phyloP scores from a whole-genome alignment of 2,329 filamentous ascomycete genomes.

The Penicillium crustosum region DNA sequence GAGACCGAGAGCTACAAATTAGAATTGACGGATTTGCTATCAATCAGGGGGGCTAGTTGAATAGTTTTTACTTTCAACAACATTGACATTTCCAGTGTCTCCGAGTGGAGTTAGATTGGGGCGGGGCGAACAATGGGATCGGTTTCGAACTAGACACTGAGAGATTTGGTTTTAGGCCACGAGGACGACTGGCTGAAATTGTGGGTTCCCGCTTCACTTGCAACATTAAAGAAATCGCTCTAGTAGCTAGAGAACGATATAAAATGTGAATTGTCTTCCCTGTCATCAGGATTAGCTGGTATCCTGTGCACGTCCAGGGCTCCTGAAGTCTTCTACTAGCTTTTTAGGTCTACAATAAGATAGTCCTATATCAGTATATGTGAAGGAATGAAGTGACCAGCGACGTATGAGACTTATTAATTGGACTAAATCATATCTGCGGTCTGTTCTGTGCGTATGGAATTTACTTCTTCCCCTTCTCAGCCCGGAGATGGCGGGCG shows the following conservation, averaged over 20 bases:
- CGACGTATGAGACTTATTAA: not conserved
- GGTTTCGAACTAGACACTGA: not conserved
- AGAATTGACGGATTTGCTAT: no score
- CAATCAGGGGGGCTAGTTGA: no score
- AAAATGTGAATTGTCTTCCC: not conserved
- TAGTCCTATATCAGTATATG: not conserved
- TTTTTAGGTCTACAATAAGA: not conserved
- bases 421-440: not conserved
- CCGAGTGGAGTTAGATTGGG: no score
- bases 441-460: not conserved
- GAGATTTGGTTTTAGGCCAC: not conserved
- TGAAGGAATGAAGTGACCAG: not conserved
- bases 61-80: no score
- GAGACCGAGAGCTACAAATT: no score
- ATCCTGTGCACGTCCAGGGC: not conserved
- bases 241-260: not conserved
- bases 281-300: not conserved
- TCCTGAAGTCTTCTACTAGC: not conserved
- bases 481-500: conserved; percentile 34
- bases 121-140: not conserved
- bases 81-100: no score
- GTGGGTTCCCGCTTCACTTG: not conserved
- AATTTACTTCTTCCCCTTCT: not conserved
- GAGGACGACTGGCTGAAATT: not conserved
- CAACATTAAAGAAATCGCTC: not conserved